A percentile compares a stretch with the other conserved stretches of the same genome.
Conservation (phyloP, 2,329 filamentous ascomycete species). For the Diaporthe citrichinensis region DNA sequence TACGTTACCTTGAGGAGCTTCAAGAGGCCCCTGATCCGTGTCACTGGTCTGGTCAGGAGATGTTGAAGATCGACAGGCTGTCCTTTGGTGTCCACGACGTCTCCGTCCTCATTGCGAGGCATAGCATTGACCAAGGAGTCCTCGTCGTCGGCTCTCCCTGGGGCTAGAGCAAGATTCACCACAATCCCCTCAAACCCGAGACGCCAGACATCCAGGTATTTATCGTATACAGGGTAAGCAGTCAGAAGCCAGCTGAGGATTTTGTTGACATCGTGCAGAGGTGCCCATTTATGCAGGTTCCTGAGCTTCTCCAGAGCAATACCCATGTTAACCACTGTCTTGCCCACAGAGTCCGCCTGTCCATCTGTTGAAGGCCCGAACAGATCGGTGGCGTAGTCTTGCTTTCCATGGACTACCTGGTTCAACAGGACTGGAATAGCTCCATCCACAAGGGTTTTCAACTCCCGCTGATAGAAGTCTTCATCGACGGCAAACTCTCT, state of each 20-base stretch:
- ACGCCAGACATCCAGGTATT: constrained; percentile 90
- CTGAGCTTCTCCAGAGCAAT: constrained; percentile 88
- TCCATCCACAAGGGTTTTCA: constrained; percentile 93
- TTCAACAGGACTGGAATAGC: constrained; percentile 93
- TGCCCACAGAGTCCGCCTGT: constrained; percentile 76
- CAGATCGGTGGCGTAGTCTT: constrained; percentile 74
- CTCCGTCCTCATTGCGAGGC: constrained; percentile 75
- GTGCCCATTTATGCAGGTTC: constrained; percentile 83
- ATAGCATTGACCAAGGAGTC: constrained; percentile 71
- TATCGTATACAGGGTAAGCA: constrained; percentile 83
- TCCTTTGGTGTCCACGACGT: constrained; percentile 80
- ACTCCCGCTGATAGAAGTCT: constrained; percentile 87
- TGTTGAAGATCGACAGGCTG: constrained; percentile 96
- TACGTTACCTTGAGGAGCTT: constrained; percentile 82
- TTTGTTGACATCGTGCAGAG: constrained; percentile 77
- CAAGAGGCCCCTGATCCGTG: constrained; percentile 88
- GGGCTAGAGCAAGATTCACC: constrained; percentile 87
- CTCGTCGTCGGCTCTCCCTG: constrained; percentile 66
- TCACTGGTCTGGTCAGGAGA: constrained; percentile 88
- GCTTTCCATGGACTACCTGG: constrained; percentile 82
- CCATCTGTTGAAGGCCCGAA: constrained; percentile 71
- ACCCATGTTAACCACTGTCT: constrained; percentile 95
- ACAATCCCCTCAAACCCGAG: constrained; percentile 95
- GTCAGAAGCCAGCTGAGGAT: constrained; percentile 87
- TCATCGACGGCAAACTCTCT: constrained; percentile 88